Evolutionary conservation across 176 grass and related monocot species (phyloP).

Genomic region (Dactylis glomerata): DNA sequence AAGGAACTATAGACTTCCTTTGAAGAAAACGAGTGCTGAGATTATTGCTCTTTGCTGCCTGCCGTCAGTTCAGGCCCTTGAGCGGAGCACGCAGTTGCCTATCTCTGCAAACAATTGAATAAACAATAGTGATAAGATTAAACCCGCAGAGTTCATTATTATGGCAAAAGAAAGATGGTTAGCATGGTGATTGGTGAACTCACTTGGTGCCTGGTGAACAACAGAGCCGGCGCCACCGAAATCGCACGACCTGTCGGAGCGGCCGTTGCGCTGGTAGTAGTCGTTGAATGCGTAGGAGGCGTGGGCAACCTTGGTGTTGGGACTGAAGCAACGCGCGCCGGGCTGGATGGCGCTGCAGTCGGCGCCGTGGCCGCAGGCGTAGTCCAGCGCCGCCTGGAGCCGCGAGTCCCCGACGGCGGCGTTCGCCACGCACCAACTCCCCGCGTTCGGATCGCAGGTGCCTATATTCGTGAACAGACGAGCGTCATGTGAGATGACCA

Average conservation of each 20-base stretch:
- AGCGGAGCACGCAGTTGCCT: slow-evolving; percentile 29
- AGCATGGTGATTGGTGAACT: background rate
- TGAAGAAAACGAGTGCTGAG: background rate
- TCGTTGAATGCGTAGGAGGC: slow-evolving; percentile 47
- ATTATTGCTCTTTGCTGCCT: background rate
- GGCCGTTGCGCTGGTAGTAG: slow-evolving; percentile 36
- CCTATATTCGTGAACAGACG: background rate
- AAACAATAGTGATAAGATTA: background rate
- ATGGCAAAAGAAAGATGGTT: background rate
- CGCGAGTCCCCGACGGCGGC: background rate
- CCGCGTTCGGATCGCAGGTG: background rate
- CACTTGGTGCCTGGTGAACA: slow-evolving; percentile 18
- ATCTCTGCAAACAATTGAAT: slow-evolving; percentile 22
- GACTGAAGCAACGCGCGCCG: slow-evolving; percentile 44
- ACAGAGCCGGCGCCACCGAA: background rate
- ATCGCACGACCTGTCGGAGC: background rate
- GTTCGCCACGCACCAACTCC: slow-evolving; percentile 57
- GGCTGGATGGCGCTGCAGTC: slow-evolving; percentile 68
- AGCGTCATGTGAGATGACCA: background rate
- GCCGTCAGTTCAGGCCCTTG: background rate
- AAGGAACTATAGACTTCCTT: background rate
- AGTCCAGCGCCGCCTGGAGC: slow-evolving; percentile 11
- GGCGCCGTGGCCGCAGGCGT: slow-evolving; percentile 39
- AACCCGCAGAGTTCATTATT: background rate
- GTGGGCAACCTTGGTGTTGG: slow-evolving; percentile 52